Evolutionary conservation across 257 asterid genomes (phyloP).

Genomic region (Mentha longifolia): DNA sequence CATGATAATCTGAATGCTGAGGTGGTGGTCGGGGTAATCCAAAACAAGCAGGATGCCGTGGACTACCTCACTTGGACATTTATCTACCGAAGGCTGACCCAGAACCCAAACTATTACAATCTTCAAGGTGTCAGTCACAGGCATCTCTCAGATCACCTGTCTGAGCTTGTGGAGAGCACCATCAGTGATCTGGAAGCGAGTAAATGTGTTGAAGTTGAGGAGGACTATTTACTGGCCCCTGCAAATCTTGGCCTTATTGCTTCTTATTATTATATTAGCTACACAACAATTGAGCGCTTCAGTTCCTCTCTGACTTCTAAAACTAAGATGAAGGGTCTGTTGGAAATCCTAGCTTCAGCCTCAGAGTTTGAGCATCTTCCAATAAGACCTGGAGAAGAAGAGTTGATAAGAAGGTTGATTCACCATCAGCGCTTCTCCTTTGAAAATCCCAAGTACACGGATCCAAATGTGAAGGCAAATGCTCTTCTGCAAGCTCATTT

Average conservation of each 20-base stretch:
- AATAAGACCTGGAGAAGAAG: slow-evolving; percentile 67
- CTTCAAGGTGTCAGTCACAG: slow-evolving; percentile 69
- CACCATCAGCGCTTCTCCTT: slow-evolving; percentile 62
- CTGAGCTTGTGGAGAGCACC: slow-evolving; percentile 63
- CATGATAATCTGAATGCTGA: slow-evolving; percentile 67
- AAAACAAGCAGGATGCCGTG: slow-evolving; percentile 68
- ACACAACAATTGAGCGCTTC: slow-evolving; percentile 64
- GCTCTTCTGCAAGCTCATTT: slow-evolving; percentile 62
- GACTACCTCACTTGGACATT: slow-evolving; percentile 68
- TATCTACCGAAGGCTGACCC: slow-evolving; percentile 62
- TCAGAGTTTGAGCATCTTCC: slow-evolving; percentile 61
- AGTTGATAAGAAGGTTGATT: slow-evolving; percentile 52
- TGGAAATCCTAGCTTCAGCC: slow-evolving; percentile 61
- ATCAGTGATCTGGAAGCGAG: slow-evolving; percentile 58
- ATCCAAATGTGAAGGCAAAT: slow-evolving; percentile 63
- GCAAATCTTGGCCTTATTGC: slow-evolving; percentile 61
- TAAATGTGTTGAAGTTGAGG: slow-evolving; percentile 54
- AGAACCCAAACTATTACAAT: slow-evolving; percentile 62
- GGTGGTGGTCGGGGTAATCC: slow-evolving; percentile 61
- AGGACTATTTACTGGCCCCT: slow-evolving; percentile 45
- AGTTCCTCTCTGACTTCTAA: slow-evolving; percentile 62
- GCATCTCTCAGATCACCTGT: slow-evolving; percentile 66
- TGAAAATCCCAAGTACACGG: slow-evolving; percentile 51
- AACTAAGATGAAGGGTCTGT: slow-evolving; percentile 61
- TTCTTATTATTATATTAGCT: slow-evolving; percentile 59